Base-by-base conservation (phyloP, 371 early-diverging fungal species). In the Saksenaea vasiformis region DNA sequence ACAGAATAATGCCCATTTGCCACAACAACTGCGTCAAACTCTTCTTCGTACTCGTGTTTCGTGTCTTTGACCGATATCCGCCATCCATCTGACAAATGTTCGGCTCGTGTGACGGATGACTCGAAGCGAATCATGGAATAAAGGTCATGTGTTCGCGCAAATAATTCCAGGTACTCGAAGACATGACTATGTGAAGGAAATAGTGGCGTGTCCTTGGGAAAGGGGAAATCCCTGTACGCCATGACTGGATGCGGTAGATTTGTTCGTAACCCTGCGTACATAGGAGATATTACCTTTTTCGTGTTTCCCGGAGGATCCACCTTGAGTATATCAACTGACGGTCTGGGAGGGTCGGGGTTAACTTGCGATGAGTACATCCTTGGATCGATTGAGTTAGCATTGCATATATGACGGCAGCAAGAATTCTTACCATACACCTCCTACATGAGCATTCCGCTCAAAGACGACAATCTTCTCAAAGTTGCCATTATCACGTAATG, bases 221-320 rank as follows among this genome's bases (percentile, higher is more conserved):
- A 87, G 0, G 81, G 74, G 14, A 69, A 58, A 60, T 83, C 86
- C 8, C 78, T 74, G 56, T 74, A 87, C 37, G 72, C 67, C 90
- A 89, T 89, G 15, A 87, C 77, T 22, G 72, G 70, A 3, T 68
- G 77, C 14, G 90, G 85, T 13, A 89, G 64, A 61, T 89, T 89
- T n/a, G 88, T 85, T 44, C 73, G 80, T 2, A 89, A 69, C n/a
- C 75, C 67, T 22, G 74, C 72, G 66, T 89, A 87, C 26, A 89
- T 74, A 10, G 90, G 77, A 1, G 85, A 77, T 47, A 47, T 22
- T n/a, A 47, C 24, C 22, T 1, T 47, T 56, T 44, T 61, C 15
- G 66, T 64, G 15, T 60, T 26, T 15, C 61, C 39, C 9, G 81
- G 74, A 22, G 70, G 65, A 38, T 76, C 81, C 0, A 73, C 70